Evolutionary conservation across 768 basidiomycete species (phyloP), one percentile per base, ranked within the genome.

Genomic region (Sutorius australiensis): DNA sequence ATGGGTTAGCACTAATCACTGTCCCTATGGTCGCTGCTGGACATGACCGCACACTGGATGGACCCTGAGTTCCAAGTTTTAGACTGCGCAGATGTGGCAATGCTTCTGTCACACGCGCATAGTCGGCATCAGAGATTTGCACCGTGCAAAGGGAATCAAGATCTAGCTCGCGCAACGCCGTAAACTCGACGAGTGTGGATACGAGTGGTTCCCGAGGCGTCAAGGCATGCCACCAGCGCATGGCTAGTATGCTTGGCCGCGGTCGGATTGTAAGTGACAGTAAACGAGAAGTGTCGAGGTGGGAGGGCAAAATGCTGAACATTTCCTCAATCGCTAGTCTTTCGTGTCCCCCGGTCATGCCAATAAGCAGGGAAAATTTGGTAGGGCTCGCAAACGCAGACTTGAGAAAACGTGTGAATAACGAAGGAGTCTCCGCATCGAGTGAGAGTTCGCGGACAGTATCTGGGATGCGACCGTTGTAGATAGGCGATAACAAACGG

Each of bases 61-160:
- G 36, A 24, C 54, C 50, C 24, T 39, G 45, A 2, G 59, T 61
- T 3, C 58, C 64, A 3, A 66, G 41, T 40, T 55, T 61, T 16
- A 62, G 48, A 12, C 48, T 21, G 12, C 51, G 57, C n/a, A 63
- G 43, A 2, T 52, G 36, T 7, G 40, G 39, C 44, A 52, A 41
- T 11, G 57, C 55, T 8, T 12, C 3, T 11, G 57, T 64, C 42
- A 66, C 34, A 24, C 12, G 14, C 5, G 10, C 43, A 41, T 48
- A 59, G 36, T 63, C 64, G 1, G 9, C 44, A 12, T 66, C 56
- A 13, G 50, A 30, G 19, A 59, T 34, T 0, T n/a, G 42, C 0
- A 46, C 55, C 7, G 57, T 56, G 28, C 51, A 59, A 3, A 63
- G 39, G 10, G 34, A 10, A 11, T 65, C 64, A 7, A 66, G 24